Evolutionary conservation across 164 flowering plant genomes (phyloP).

Genomic region (Warburgia ugandensis): DNA sequence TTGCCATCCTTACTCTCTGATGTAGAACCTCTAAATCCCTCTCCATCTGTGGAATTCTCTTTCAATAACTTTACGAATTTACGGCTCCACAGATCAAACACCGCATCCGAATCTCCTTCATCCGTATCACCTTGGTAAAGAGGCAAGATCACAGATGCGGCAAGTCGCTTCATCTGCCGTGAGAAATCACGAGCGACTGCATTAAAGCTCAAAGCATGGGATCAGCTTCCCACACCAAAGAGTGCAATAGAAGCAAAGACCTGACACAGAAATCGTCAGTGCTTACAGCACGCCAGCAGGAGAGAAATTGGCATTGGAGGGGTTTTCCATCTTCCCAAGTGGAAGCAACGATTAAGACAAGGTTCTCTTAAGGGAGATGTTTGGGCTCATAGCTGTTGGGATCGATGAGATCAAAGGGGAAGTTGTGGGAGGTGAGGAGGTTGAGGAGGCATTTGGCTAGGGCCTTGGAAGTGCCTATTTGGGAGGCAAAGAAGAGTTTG

Average conservation of each 20-base stretch:
- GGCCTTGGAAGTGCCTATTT: constrained; percentile 80
- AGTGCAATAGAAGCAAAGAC: constrained; percentile 58
- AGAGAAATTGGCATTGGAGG: constrained; percentile 52
- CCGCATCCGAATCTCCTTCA: constrained; percentile 59
- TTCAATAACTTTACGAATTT: constrained; percentile 44
- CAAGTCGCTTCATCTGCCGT: constrained; percentile 47
- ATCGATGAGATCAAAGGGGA: constrained; percentile 59
- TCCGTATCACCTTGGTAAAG: constrained; percentile 74
- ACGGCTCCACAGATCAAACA: constrained; percentile 59
- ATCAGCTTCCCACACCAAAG: constrained; percentile 82
- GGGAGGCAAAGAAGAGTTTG: constrained; percentile 72
- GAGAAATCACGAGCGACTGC: constrained; percentile 57
- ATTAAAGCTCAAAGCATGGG: constrained; percentile 63
- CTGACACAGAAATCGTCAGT: constrained; percentile 84
- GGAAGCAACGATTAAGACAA: constrained; percentile 66
- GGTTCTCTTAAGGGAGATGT: constrained; percentile 60
- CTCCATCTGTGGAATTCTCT: constrained; percentile 29
- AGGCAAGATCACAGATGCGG: constrained; percentile 54
- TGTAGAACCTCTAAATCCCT: constrained; percentile 10
- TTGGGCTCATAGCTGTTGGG: constrained; percentile 82
- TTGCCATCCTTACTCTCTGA: constrained; percentile 28
- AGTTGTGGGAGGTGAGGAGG: constrained; percentile 25
- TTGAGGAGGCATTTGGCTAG: constrained; percentile 61
- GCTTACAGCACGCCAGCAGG: constrained; percentile 74
- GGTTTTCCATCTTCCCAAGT: constrained; percentile 90